Evolutionary conservation across 2,329 filamentous ascomycete species (phyloP).

Genomic region (Penicillium corylophilum): DNA sequence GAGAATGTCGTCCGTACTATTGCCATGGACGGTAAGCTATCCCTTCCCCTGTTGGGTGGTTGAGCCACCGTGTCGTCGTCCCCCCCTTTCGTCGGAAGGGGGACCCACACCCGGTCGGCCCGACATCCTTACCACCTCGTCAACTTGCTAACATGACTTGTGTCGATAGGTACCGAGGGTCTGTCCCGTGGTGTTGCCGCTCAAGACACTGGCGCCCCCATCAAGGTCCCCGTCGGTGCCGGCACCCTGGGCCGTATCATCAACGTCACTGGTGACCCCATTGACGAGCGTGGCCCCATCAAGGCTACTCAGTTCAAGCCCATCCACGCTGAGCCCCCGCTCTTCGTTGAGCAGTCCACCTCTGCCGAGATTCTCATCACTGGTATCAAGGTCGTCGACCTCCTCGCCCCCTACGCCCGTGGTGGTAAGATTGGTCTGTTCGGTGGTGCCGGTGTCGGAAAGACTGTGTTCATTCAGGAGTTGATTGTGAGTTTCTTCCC

Average conservation of each 20-base stretch:
- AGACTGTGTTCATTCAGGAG: conserved; percentile 99
- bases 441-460: conserved; percentile 99
- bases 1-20: conserved; percentile 99
- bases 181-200: conserved; percentile 88
- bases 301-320: conserved; percentile 83
- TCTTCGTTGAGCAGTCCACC: conserved; percentile 94
- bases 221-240: conserved; percentile 92
- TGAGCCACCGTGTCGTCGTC: conserved; percentile 25
- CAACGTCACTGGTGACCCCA: conserved; percentile 99
- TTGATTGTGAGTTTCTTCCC: conserved; percentile 67
- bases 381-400: conserved; percentile 99
- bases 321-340: conserved; percentile 91
- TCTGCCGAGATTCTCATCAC: conserved; percentile 94
- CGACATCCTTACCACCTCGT: conserved; percentile 8
- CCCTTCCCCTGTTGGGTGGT: conserved; percentile 7
- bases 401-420: conserved; percentile 98
- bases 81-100: conserved; percentile 16
- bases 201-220: conserved; percentile 86
- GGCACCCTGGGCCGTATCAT: conserved; percentile 97
- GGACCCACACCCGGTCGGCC: conserved; percentile 19
- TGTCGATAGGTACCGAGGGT: conserved; percentile 86
- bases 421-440: conserved; percentile 99
- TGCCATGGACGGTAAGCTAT: conserved; percentile 94
- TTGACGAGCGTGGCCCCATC: conserved; percentile 98
- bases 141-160: conserved; percentile 16